Evolutionary conservation across 2,329 filamentous ascomycete species (phyloP), one percentile per base, ranked within the genome.

Genomic region (Pestalotiopsis sp.): DNA sequence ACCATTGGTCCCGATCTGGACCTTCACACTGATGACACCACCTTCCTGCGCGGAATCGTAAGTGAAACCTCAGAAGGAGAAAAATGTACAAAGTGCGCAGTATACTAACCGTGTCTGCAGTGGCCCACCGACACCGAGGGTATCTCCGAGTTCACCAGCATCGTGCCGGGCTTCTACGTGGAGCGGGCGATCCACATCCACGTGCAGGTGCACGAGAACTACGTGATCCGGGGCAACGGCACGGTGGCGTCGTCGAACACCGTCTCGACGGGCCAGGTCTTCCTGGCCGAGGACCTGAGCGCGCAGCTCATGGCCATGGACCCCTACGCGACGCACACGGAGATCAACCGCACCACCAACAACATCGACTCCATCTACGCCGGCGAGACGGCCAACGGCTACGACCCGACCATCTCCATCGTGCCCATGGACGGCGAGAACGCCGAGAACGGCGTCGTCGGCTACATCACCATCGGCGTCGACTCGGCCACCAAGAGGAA

Each of bases 271-370:
- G 69, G 70, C 0, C 70, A 71, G 67, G 44, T 71, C 39, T 72
- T 66, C 68, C 64, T 71, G 14, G 66, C 44, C 10, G 70, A 71
- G 64, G 64, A 59, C 60, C 55, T 70, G 56, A 71, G 71, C 10
- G 52, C 74, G 62, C 70, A 76, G 66, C 73, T 80, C 22, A 78
- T 79, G 75, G 74, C 73, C 1, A 57, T 78, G 3, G 72, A 78
- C 67, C 78, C 78, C 2, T 80, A 80, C 59, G 71, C 38, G 3
- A 72, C 68, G 5, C 78, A 80, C 66, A 78, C 75, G 1, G 26
- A 75, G 69, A 78, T 80, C 56, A 75, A 80, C 64, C 76, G 79
- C 11, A 79, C 77, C 10, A 75, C 72, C 14, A 81, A 81, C 66
- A 72, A 61, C 14, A 59, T 67, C 24, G 75, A 73, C 66, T 69